A percentile compares a stretch with the other conserved stretches of the same genome.
These are phyloP conservation scores for Colletotrichum godetiae DNA, from an alignment of 2,329 filamentous ascomycete species.

Conservation along the genomic window DNA sequence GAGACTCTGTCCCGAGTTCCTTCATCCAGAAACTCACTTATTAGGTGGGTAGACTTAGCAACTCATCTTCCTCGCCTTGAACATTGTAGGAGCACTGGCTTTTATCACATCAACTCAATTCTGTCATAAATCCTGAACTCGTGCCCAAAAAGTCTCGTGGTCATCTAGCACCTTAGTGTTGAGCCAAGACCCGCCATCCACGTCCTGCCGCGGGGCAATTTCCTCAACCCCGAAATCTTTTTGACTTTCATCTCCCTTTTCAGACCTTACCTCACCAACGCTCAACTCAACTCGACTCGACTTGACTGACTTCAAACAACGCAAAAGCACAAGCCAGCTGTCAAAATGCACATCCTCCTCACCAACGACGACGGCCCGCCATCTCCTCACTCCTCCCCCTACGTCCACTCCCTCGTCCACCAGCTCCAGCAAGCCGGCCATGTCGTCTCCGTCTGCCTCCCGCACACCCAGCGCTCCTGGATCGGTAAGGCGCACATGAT, in stretches of 20 bases:
- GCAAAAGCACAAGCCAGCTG: background rate
- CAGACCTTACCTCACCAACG: background rate
- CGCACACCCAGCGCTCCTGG: conserved; percentile 94
- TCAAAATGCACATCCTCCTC: conserved; percentile 71
- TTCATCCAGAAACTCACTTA: conserved; percentile 14
- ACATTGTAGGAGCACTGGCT: background rate
- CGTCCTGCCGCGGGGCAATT: conserved; percentile 6
- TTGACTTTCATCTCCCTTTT: background rate
- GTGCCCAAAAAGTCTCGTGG: background rate
- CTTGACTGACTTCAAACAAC: background rate
- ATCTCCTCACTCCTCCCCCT: conserved; percentile 81
- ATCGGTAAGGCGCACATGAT: conserved; percentile 99
- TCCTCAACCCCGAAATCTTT: conserved; percentile 2
- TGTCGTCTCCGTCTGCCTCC: conserved; percentile 90
- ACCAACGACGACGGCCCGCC: conserved; percentile 87
- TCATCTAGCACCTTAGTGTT: background rate
- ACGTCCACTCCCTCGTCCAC: conserved; percentile 79
- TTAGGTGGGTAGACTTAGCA: conserved; percentile 10
- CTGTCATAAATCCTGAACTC: background rate
- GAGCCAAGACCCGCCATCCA: background rate
- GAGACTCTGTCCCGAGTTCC: conserved; percentile 7
- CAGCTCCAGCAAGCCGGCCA: conserved; percentile 81
- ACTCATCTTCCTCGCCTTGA: conserved; percentile 6
- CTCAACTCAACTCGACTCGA: background rate
- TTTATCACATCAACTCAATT: background rate